Percentiles rank a stretch among this genome's conserved stretches.
Evolutionary conservation across 805 yeast genomes (phyloP).

Genomic region (Lachancea cidri): DNA sequence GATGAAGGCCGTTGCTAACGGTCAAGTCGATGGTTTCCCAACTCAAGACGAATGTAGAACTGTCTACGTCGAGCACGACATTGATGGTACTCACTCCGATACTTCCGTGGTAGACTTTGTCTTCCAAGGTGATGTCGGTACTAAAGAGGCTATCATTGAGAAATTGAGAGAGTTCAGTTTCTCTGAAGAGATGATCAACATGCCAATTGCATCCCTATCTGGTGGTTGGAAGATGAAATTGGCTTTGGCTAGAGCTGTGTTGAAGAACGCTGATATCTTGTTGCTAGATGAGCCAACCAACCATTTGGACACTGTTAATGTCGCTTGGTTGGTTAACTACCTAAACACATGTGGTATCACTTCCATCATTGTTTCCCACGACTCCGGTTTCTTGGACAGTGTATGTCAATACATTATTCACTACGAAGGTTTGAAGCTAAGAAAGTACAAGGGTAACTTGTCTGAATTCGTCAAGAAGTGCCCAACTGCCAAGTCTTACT

Average conservation of each 20-base stretch:
- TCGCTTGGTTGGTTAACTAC: slow-evolving; percentile 99
- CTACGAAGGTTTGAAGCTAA: slow-evolving; percentile 99
- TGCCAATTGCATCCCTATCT: slow-evolving; percentile 95
- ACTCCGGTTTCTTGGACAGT: slow-evolving; percentile 98
- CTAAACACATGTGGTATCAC: slow-evolving; percentile 97
- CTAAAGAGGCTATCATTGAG: slow-evolving; percentile 62
- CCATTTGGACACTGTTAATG: slow-evolving; percentile 99
- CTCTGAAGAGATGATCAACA: slow-evolving; percentile 85
- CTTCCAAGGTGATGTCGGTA: slow-evolving; percentile 64
- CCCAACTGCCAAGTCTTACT: slow-evolving; percentile 98
- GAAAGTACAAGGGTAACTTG: slow-evolving; percentile 99
- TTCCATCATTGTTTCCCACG: slow-evolving; percentile 98
- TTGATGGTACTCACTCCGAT: slow-evolving; percentile 97
- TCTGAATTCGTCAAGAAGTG: slow-evolving; percentile 98
- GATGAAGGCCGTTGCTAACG: slow-evolving; percentile 96
- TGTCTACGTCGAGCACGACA: slow-evolving; percentile 99
- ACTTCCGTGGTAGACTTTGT: slow-evolving; percentile 93
- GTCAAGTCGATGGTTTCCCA: slow-evolving; percentile 99
- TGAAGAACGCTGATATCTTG: slow-evolving; percentile 96
- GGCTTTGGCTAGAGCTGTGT: slow-evolving; percentile 98
- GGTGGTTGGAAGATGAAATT: slow-evolving; percentile 99
- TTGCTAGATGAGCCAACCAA: slow-evolving; percentile 99
- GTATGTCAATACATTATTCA: slow-evolving; percentile 97
- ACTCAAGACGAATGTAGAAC: slow-evolving; percentile 98
- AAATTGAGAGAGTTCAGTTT: slow-evolving; percentile 89